Conservation (phyloP, 805 yeast genomes). For the Candida broadrunensis region DNA sequence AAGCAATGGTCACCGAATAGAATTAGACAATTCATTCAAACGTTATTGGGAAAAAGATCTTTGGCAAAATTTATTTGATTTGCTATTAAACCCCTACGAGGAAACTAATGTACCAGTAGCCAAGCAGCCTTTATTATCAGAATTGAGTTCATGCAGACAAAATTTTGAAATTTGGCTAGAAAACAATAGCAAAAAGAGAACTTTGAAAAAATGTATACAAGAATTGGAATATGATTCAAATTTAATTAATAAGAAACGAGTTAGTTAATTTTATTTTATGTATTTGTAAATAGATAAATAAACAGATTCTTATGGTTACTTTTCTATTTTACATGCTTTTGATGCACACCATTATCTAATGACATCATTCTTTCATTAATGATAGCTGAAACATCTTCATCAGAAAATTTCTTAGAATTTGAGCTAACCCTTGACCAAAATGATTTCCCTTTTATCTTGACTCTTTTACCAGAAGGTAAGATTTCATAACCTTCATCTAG, state of each 20-base stretch:
- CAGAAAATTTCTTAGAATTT: slow-evolving; percentile 24
- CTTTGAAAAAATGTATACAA: slow-evolving; percentile 28
- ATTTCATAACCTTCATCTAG: slow-evolving; percentile 45
- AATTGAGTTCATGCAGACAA: slow-evolving; percentile 29
- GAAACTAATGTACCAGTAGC: slow-evolving; percentile 9
- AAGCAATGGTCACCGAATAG: slow-evolving; percentile 19
- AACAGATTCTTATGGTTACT: too few relatives aligned
- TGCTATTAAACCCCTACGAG: slow-evolving; percentile 57
- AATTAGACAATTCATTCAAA: slow-evolving; percentile 49
- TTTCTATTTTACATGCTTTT: too few relatives aligned
- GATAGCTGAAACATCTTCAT: slow-evolving; percentile 43
- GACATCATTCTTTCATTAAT: slow-evolving; percentile 44
- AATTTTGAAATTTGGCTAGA: slow-evolving; percentile 44
- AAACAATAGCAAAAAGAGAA: slow-evolving; percentile 12
- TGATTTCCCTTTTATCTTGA: slow-evolving; percentile 16
- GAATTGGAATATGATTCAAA: slow-evolving; percentile 31
- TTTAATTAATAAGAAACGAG: slow-evolving; percentile 10
- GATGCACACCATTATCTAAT: slow-evolving; percentile 4
- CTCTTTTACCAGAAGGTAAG: slow-evolving; percentile 71
- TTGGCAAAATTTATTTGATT: slow-evolving; percentile 67
- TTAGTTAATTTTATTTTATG: background rate
- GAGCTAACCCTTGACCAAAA: slow-evolving; percentile 30
- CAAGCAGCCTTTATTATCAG: slow-evolving; percentile 39
- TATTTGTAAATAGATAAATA: background rate
- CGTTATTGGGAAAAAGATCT: slow-evolving; percentile 73